A percentile compares a stretch with the other conserved stretches of the same genome.
These are phyloP conservation scores for Paecilomyces niveus DNA, from an alignment of 2,329 filamentous ascomycete species.

Conservation along the genomic window DNA sequence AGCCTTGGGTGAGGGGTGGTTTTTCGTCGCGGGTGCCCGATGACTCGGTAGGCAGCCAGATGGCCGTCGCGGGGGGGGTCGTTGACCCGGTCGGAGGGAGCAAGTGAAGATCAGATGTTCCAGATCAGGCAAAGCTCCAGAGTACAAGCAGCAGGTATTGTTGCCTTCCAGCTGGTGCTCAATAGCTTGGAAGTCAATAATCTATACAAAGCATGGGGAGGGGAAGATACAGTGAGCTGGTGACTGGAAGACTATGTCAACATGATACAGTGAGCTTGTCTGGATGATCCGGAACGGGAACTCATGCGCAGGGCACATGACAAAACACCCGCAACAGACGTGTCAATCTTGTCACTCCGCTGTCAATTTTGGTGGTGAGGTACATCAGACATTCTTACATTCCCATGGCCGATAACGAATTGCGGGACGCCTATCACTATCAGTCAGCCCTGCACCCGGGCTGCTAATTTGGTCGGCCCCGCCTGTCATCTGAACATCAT, in stretches of 20 bases:
- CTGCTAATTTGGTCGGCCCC: not conserved
- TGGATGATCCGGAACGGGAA: conserved; percentile 1
- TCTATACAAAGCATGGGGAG: not conserved
- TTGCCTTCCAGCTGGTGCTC: not conserved
- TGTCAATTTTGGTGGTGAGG: not conserved
- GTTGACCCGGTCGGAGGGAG: not conserved
- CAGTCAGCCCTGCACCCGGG: not conserved
- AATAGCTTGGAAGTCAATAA: conserved; percentile 1
- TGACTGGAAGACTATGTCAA: conserved; percentile 4
- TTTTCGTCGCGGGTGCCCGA: conserved; percentile 1
- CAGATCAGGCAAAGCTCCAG: not conserved
- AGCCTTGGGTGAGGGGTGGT: not conserved
- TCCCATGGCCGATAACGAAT: conserved; percentile 1
- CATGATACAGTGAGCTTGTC: not conserved
- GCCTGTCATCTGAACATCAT: not conserved
- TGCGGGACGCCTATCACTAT: conserved; percentile 3
- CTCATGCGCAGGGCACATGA: conserved; percentile 8
- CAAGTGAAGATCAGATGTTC: not conserved
- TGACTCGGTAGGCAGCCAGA: conserved; percentile 1
- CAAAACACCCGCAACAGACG: not conserved
- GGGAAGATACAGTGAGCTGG: not conserved
- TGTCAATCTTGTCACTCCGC: not conserved
- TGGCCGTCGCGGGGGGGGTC: not conserved
- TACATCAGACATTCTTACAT: not conserved
- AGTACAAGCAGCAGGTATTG: not conserved